Conservation (phyloP, 2,329 filamentous ascomycete species). For the Seiridium cupressi region DNA sequence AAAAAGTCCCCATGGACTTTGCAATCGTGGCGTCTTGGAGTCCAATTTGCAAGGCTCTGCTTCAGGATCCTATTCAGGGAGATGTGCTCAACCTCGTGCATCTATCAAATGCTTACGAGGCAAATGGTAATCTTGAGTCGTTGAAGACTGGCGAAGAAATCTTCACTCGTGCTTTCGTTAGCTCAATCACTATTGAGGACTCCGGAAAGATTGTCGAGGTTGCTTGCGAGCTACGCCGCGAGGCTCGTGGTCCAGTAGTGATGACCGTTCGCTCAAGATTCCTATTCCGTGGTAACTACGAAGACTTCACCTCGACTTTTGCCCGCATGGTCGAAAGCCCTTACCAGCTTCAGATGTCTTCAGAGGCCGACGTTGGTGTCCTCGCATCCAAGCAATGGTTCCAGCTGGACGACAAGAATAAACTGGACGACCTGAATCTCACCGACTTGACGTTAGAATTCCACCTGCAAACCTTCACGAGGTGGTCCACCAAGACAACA, state of each 20-base stretch:
- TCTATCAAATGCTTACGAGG: constrained; percentile 92
- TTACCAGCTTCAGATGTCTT: constrained; percentile 81
- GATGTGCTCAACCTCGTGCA: constrained; percentile 93
- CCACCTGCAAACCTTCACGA: constrained; percentile 83
- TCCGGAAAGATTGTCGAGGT: constrained; percentile 98
- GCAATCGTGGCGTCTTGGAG: constrained; percentile 95
- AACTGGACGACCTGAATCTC: constrained; percentile 55
- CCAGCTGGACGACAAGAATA: constrained; percentile 75
- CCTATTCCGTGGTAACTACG: constrained; percentile 87
- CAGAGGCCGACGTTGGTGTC: constrained; percentile 85
- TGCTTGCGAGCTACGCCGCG: constrained; percentile 84
- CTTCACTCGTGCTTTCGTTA: constrained; percentile 87
- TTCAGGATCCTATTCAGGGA: constrained; percentile 90
- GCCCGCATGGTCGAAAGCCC: constrained; percentile 91
- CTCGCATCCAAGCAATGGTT: constrained; percentile 97
- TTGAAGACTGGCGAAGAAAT: constrained; percentile 90
- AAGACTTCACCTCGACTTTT: constrained; percentile 94
- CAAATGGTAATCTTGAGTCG: constrained; percentile 87
- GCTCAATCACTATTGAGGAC: constrained; percentile 93
- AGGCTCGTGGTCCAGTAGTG: constrained; percentile 64
- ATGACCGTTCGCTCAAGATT: constrained; percentile 83
- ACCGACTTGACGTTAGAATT: constrained; percentile 77
- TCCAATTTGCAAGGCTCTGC: constrained; percentile 98
- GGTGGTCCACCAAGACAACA: constrained; percentile 87
- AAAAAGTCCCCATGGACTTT: constrained; percentile 96